Conservation (phyloP, 2,329 filamentous ascomycete species). For the Aspergillus luchuensis region DNA sequence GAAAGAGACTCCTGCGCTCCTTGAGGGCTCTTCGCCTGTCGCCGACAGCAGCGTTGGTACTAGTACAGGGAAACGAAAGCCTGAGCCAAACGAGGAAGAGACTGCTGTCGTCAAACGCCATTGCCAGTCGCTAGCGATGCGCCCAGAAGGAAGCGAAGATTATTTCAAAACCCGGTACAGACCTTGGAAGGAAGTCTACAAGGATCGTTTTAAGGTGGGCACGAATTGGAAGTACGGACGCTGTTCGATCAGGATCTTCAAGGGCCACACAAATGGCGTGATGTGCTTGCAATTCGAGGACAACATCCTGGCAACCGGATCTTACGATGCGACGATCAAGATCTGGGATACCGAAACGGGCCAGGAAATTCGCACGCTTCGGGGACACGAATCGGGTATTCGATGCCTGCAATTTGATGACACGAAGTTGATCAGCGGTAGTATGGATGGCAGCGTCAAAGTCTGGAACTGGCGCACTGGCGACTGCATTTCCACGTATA, state of each 20-base stretch:
- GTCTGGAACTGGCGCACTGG: slow-evolving; percentile 98
- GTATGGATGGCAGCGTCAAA: slow-evolving; percentile 81
- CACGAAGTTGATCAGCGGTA: slow-evolving; percentile 85
- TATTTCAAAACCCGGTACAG: slow-evolving; percentile 58
- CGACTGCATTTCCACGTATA: slow-evolving; percentile 77
- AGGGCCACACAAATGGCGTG: slow-evolving; percentile 84
- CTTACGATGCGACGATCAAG: slow-evolving; percentile 92
- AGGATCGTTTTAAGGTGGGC: slow-evolving; percentile 90
- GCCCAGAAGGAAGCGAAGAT: slow-evolving; percentile 39
- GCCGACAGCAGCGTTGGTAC: slow-evolving; percentile 3
- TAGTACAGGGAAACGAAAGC: slow-evolving; percentile 29
- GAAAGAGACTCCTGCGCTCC: slow-evolving; percentile 12
- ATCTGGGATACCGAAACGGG: slow-evolving; percentile 94
- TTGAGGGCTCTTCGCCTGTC: slow-evolving; percentile 1
- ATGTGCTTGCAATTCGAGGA: slow-evolving; percentile 82
- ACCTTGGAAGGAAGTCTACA: slow-evolving; percentile 97
- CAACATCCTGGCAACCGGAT: slow-evolving; percentile 87
- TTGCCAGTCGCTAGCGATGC: slow-evolving; percentile 27
- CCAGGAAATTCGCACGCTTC: slow-evolving; percentile 79
- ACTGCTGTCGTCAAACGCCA: slow-evolving; percentile 35
- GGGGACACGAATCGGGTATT: slow-evolving; percentile 79
- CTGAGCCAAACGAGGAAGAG: slow-evolving; percentile 31
- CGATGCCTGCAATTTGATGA: slow-evolving; percentile 92
- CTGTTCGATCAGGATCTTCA: slow-evolving; percentile 79
- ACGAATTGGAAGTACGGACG: slow-evolving; percentile 97